phyloP scores from a whole-genome alignment of 495 filamentous ascomycete species.

The Penicilliopsis zonata region DNA sequence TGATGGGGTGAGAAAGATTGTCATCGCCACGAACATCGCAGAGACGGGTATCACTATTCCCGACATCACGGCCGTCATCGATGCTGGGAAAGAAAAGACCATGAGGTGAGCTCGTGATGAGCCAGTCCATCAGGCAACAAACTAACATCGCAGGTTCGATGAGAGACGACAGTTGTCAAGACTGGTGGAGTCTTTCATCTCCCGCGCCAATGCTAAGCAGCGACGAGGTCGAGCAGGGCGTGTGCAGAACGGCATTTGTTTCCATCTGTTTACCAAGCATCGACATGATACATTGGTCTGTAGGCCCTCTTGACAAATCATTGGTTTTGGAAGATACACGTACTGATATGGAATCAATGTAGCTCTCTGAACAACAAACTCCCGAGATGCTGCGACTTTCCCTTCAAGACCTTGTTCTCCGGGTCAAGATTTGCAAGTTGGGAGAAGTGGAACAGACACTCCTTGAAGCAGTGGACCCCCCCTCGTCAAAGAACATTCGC shows the following conservation, averaged over 20 bases:
- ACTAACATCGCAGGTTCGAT: constrained; percentile 46
- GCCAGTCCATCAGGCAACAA: not conserved
- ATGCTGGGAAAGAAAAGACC: constrained; percentile 90
- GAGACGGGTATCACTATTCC: constrained; percentile 97
- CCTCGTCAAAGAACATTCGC: constrained; percentile 79
- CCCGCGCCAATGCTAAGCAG: constrained; percentile 87
- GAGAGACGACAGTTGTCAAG: constrained; percentile 83
- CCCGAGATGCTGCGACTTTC: constrained; percentile 92
- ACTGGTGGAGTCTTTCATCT: constrained; percentile 86
- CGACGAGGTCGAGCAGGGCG: constrained; percentile 89
- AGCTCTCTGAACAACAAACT: constrained; percentile 82
- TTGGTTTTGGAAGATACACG: not conserved
- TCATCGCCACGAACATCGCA: constrained; percentile 91
- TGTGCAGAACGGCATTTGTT: constrained; percentile 87
- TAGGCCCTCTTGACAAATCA: too few relatives aligned
- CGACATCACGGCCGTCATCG: constrained; percentile 89
- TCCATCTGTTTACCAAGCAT: constrained; percentile 84
- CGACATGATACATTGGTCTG: constrained; percentile 57
- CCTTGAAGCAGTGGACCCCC: constrained; percentile 80
- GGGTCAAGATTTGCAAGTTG: constrained; percentile 95
- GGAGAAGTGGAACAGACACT: constrained; percentile 84
- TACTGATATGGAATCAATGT: constrained; percentile 4
- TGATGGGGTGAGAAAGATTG: constrained; percentile 72
- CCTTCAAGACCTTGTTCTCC: constrained; percentile 82
- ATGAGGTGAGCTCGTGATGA: constrained; percentile 50